Base-by-base conservation (phyloP, 2,329 filamentous ascomycete genomes). In the Paecilomyces sp. region DNA sequence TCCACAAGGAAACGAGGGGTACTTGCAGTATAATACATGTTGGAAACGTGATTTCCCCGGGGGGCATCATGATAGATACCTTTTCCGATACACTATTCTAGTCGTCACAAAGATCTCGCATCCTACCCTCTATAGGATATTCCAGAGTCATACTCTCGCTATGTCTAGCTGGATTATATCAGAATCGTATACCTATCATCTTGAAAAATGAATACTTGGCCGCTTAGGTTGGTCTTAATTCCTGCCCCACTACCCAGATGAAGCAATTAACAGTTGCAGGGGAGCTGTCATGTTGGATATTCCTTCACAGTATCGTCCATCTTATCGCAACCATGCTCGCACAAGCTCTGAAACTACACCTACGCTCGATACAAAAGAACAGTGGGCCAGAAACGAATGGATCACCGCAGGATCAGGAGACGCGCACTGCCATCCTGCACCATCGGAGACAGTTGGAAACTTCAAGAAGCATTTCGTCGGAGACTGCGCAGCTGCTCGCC, bases 141-240 rank as follows among this genome's bases (percentile, higher is more conserved):
- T 54, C 28, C 24, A 18, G 22, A 31, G 30, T 5, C 25, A 60
- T 52, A 36, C 54, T 58, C 25, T 25, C 58, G 22, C 15, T 41
- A 47, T 33, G 30, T 34, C 28, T 60, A 34, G 31, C 51, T 57
- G 13, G 5, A 31, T 61, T 57, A 15, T 28, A 55, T 55, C 28
- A 55, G 41, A 22, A n/a, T 47, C n/a, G 41, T 47, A 47, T 47
- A 47, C 41, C 41, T 47, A 47, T 9, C 41, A 47, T 47, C n/a
- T 47, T 47, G 15, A 18, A 47, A 15, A 47, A 47, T 47, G 41
- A 47, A 47, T 47, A 47, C 41, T 47, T 47, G 41, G 41, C 41
- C 41, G 41, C 41, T 47, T 22, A 47, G 41, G 41, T 47, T 18
- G 15, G n/a, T 47, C 41, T 47, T 47, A n/a, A 8, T 18, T n/a